These are phyloP conservation scores for Globisporangium middletonii DNA, from an alignment of 352 stramenopile species.

Conservation along the genomic window DNA sequence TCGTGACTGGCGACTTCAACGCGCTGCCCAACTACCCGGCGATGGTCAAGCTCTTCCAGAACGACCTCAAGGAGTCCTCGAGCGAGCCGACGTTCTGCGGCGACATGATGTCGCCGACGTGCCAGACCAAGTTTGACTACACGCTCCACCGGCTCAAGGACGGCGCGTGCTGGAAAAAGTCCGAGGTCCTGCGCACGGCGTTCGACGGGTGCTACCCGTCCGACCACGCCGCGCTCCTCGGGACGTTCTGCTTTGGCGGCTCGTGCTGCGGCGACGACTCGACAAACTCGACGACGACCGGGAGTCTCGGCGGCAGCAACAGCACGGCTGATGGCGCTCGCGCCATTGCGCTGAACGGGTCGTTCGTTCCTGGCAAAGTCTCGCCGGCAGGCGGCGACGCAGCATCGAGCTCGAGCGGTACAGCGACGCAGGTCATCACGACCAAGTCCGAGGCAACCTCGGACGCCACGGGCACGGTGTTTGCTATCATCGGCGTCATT, in stretches of 20 bases:
- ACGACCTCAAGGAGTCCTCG: constrained; percentile 41
- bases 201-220: constrained; percentile 73
- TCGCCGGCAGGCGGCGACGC: not conserved
- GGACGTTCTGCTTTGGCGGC: constrained; percentile 53
- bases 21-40: constrained; percentile 55
- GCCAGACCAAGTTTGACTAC: constrained; percentile 72
- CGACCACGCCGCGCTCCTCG: constrained; percentile 55
- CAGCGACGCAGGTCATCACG: constrained; percentile 22
- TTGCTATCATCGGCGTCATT: constrained; percentile 41
- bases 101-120: constrained; percentile 51
- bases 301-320: not conserved
- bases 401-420: constrained; percentile 8
- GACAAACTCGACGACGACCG: constrained; percentile 3
- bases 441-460: constrained; percentile 32
- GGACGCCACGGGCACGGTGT: constrained; percentile 34
- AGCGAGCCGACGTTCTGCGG: constrained; percentile 60
- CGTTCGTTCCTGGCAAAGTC: constrained; percentile 19
- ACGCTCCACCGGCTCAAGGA: constrained; percentile 36
- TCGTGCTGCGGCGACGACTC: constrained; percentile 46
- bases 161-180: constrained; percentile 45
- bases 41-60: constrained; percentile 50
- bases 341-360: constrained; percentile 16
- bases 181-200: constrained; percentile 49
- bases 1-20: constrained; percentile 72
- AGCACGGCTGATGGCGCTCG: not conserved